A percentile compares a stretch with the other conserved stretches of the same genome.
Conservation (phyloP, 768 basidiomycete genomes). For the Pulveroboletus ravenelii region DNA sequence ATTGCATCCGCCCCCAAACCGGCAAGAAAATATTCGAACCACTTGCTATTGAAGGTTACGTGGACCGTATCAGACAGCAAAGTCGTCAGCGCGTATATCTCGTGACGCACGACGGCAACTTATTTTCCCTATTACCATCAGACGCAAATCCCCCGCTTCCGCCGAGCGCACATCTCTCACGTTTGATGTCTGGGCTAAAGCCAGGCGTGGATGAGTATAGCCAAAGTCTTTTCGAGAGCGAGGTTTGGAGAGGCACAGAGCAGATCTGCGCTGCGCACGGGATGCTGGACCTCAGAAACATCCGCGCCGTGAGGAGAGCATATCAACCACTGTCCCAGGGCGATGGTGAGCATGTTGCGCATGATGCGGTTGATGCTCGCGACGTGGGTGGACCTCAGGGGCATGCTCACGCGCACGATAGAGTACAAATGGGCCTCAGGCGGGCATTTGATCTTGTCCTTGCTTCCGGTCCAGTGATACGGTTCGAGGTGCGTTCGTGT, state of each 20-base stretch:
- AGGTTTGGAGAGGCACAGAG: constrained; percentile 56
- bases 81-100: constrained; percentile 62
- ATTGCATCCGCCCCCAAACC: constrained; percentile 34
- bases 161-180: constrained; percentile 44
- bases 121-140: constrained; percentile 54
- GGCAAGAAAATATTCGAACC: constrained; percentile 63
- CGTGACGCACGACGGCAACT: constrained; percentile 62
- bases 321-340: constrained; percentile 30
- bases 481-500: constrained; percentile 67
- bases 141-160: constrained; percentile 67
- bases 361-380: constrained; percentile 45
- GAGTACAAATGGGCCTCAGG: constrained; percentile 45
- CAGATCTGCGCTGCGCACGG: constrained; percentile 66
- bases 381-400: constrained; percentile 65
- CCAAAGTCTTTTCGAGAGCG: constrained; percentile 40
- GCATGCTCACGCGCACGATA: constrained; percentile 40
- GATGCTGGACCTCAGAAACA: constrained; percentile 66
- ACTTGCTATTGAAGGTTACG: constrained; percentile 79
- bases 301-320: constrained; percentile 60
- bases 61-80: constrained; percentile 64
- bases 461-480: constrained; percentile 59
- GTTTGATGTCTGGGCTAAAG: constrained; percentile 27
- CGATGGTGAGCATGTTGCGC: constrained; percentile 18
- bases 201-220: constrained; percentile 26
- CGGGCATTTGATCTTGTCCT: constrained; percentile 77